Evolutionary conservation across 371 early-diverging fungal species (phyloP), one percentile per base, ranked within the genome.

Genomic region (Mortierella sp.): DNA sequence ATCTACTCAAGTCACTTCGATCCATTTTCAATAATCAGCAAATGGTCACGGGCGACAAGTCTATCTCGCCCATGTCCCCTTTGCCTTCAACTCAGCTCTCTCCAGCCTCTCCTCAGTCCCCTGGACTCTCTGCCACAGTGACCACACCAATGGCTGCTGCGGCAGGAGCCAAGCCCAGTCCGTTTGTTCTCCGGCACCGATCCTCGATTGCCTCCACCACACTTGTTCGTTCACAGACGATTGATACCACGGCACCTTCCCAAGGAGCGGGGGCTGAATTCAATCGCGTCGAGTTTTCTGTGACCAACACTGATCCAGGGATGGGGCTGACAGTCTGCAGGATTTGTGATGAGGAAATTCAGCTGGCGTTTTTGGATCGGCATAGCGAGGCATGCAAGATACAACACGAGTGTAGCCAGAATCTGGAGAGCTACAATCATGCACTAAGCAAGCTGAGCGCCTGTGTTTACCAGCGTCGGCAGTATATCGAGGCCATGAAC

Each of bases 301-400:
- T 55, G 29, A 46, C 37, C 19, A 61, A 62, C 6, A 51, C 25
- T 5, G 62, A 69, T n/a, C 58, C 55, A 14, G 46, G 46, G 16
- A 21, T 57, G 46, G 43, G 53, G 5, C 55, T 72, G 53, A 79
- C 80, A 14, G 80, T 79, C 4, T 79, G 80, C 47, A 50, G 80
- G 28, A 79, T 79, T n/a, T 79, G 80, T 26, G 80, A 79, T 23
- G 80, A 79, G 15, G 73, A 73, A 53, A 72, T 79, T 15, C 51
- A 66, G 21, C n/a, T 72, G 18, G 68, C 80, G 46, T 63, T 72
- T 25, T 53, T 79, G 58, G 80, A 79, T 21, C 68, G 80, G 18
- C 80, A 79, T 48, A 79, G 80, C 23, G 70, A 79, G 58, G 73
- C 73, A 6, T 79, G 80, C 60, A 79, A 79, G 44, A 63, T 79